Evolutionary conservation across 805 yeast genomes (phyloP).

Genomic region (Grigorovia yakushimaensis): DNA sequence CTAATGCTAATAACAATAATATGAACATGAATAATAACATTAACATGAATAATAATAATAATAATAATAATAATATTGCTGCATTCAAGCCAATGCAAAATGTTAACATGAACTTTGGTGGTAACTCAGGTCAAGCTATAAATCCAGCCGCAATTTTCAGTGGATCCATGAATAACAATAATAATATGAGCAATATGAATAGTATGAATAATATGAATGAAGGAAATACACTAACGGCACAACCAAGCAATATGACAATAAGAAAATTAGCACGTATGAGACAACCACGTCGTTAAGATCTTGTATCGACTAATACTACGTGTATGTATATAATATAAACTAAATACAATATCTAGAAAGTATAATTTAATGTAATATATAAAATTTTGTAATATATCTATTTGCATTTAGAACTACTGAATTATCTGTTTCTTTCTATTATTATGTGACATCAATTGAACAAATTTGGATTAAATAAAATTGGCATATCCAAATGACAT

Average conservation of each 20-base stretch:
- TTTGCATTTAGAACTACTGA: no score
- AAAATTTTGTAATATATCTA: neutral
- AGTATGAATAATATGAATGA: neutral
- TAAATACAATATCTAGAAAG: no score
- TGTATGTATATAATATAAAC: neutral
- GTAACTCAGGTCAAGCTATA: conserved; percentile 4
- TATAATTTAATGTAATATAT: neutral
- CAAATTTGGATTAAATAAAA: no score
- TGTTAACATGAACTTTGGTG: conserved; percentile 21
- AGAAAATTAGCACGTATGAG: conserved; percentile 27
- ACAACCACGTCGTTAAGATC: conserved; percentile 16
- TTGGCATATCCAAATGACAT: no score
- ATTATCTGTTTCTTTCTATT: no score
- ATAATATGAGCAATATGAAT: neutral
- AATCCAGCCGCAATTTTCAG: conserved; percentile 19
- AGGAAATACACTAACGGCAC: neutral
- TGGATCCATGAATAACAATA: conserved; percentile 1
- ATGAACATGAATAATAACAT: neutral
- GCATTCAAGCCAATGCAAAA: conserved; percentile 17
- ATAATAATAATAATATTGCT: neutral
- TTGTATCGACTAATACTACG: neutral
- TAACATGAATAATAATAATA: neutral
- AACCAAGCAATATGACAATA: conserved; percentile 3
- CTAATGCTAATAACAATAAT: neutral
- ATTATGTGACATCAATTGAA: no score